Evolutionary conservation across 2,329 filamentous ascomycete genomes (phyloP), one percentile per base, ranked within the genome.

Genomic region (Pseudogymnoascus destructans): DNA sequence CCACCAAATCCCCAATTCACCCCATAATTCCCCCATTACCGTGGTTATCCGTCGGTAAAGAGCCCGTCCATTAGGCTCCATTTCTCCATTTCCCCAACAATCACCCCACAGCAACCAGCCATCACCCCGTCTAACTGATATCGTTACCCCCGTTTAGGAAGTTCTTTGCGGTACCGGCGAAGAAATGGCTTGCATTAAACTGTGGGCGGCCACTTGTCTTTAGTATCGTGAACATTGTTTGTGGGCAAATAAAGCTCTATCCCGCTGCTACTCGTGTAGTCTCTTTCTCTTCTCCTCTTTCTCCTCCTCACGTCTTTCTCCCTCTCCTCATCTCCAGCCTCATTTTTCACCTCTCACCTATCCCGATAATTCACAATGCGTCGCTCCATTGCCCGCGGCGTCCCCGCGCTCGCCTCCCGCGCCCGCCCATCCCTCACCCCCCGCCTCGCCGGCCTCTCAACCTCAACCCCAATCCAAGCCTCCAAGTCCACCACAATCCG

Each of bases 401-500:
- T 68, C 59, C 63, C 65, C 62, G 63, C 64, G 27, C 60, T 62
- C 38, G 62, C 64, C 62, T 61, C 59, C 58, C 32, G 54, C 30
- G 59, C 62, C 62, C 61, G 58, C 63, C 30, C 61, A 62, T 36
- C 59, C 57, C n/a, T 66, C 67, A 55, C 55, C 62, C 58, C 62
- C 59, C 58, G 54, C 54, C 54, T 35, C 30, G 54, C 54, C 9
- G 32, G 63, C 35, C 64, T 67, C 62, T 64, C 58, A 62, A 66
- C 67, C 64, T 59, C 67, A 30, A 63, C 65, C 54, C 52, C 63
- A 15, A 52, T 61, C 33, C 57, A 64, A 23, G 59, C 56, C 32
- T 66, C 65, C 17, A 66, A 67, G 59, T 64, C 63, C 23, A 75
- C 78, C 60, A 70, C 78, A 59, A 70, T 73, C 57, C 73, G 79